phyloP scores from a whole-genome alignment of 192 early-diverging fungal species.

The Coemansia sp. region DNA sequence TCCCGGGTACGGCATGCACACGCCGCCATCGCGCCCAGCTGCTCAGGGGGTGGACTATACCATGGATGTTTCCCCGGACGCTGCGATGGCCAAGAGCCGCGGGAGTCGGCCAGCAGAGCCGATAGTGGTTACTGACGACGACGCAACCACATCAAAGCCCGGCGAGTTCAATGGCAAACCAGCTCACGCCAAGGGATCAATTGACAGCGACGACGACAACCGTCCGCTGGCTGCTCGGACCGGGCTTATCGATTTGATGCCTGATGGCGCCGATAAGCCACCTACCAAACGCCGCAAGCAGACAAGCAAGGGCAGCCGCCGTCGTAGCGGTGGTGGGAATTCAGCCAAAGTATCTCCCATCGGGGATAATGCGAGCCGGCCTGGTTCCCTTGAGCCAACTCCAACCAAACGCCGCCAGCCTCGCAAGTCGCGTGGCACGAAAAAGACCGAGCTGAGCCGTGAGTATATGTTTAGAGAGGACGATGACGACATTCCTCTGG shows the following conservation, averaged over 20 bases:
- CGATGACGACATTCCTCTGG: conserved; percentile 24
- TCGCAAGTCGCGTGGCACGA: conserved; percentile 19
- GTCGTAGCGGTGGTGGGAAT: conserved; percentile 10
- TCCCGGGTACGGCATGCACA: conserved; percentile 15
- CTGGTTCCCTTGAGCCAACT: background rate
- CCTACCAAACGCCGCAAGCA: conserved; percentile 27
- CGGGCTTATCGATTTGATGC: conserved; percentile 1
- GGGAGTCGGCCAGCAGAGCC: conserved; percentile 4
- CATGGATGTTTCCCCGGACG: conserved; percentile 10
- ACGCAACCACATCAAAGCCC: conserved; percentile 3
- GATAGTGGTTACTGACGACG: conserved; percentile 27
- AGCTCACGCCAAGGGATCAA: background rate
- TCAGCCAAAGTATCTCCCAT: conserved; percentile 11
- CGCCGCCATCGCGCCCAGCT: conserved; percentile 9
- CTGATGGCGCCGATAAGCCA: conserved; percentile 8
- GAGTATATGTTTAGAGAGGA: conserved; percentile 46
- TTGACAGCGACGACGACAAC: conserved; percentile 33
- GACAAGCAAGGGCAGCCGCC: conserved; percentile 5
- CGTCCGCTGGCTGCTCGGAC: conserved; percentile 27
- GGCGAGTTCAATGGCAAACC: background rate
- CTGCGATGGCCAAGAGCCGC: conserved; percentile 11
- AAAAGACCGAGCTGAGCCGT: conserved; percentile 42
- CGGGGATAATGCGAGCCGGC: conserved; percentile 7
- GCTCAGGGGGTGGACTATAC: conserved; percentile 3
- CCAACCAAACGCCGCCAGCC: conserved; percentile 15